Evolutionary conservation across 78 protist species (phyloP), one percentile per base, ranked within the genome.

Genomic region (Dictyostelium purpureum): DNA sequence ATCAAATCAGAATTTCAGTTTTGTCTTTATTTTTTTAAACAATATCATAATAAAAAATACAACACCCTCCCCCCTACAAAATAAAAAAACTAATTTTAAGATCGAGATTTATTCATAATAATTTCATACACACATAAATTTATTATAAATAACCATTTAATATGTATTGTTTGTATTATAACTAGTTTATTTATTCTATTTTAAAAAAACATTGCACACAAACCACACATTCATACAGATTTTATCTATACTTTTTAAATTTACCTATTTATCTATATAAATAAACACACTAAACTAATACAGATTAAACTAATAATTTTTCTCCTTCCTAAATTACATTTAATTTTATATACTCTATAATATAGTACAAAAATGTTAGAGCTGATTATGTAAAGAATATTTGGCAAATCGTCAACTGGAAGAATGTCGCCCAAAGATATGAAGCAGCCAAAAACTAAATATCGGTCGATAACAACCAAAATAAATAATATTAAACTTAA

Each of bases 391-490:
- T 97, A 52, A 95, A 97, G 94, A 90, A 79, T 70, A 87, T 97
- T 37, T 97, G 97, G 97, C 56, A 95, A 65, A 78, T 97, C 28
- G 98, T 96, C 31, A 97, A 97, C 89, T 97, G 98, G 98, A 80
- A 78, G 51, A 66, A 95, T 75, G 98, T 97, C 40, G 93, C 88
- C 31, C 97, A 79, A 80, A 96, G 98, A 82, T 89, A 56, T 63
- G 24, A 65, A 2, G 79, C 77, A n/a, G 96, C 97, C 45, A 77
- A 51, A 49, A 43, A 85, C 40, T 59, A 87, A 43, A 82, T 52
- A 21, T 26, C 2, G 26, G 26, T 56, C 66, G 26, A 56, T 24
- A 56, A 56, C n/a, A n/a, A n/a, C n/a, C n/a, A n/a, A n/a, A n/a
- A n/a, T 19, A 56, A 56, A 54, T 11, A 54, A 54, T 0, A n/a